Evolutionary conservation across 148 eudicot species (phyloP).

Genomic region (Rhododendron mucronatum): DNA sequence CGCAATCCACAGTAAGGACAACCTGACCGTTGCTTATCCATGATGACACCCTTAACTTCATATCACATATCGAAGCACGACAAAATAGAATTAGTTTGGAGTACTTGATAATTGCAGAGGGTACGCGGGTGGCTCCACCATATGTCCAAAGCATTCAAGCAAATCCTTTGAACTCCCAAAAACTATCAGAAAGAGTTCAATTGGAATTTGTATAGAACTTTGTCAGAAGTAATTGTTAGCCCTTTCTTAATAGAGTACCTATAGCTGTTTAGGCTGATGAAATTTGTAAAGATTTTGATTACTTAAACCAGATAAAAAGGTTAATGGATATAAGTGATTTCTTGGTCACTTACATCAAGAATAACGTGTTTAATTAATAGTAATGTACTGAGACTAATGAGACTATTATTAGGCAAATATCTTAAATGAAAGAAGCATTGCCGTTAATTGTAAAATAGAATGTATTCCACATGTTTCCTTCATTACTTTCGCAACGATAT

Average conservation of each 20-base stretch:
- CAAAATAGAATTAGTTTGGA: not conserved
- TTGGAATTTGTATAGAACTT: not conserved
- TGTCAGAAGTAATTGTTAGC: not conserved
- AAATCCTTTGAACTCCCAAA: not conserved
- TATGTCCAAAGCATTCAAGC: not conserved
- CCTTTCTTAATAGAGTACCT: not conserved
- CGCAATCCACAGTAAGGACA: constrained; percentile 15
- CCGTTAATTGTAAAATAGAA: not conserved
- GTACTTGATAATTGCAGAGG: not conserved
- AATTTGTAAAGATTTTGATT: not conserved
- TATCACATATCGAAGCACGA: not conserved
- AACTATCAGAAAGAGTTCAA: not conserved
- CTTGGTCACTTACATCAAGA: not conserved
- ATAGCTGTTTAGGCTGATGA: not conserved
- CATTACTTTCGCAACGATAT: not conserved
- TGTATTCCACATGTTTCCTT: not conserved
- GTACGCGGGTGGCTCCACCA: not conserved
- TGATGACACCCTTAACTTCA: constrained; percentile 14
- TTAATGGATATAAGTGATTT: not conserved
- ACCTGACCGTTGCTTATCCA: constrained; percentile 12
- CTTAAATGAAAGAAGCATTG: not conserved
- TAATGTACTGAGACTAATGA: not conserved
- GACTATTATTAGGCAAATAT: not conserved
- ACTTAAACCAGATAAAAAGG: not conserved
- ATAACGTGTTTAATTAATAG: not conserved